phyloP scores from a whole-genome alignment of 768 basidiomycete genomes.

The Astraeus odoratus region DNA sequence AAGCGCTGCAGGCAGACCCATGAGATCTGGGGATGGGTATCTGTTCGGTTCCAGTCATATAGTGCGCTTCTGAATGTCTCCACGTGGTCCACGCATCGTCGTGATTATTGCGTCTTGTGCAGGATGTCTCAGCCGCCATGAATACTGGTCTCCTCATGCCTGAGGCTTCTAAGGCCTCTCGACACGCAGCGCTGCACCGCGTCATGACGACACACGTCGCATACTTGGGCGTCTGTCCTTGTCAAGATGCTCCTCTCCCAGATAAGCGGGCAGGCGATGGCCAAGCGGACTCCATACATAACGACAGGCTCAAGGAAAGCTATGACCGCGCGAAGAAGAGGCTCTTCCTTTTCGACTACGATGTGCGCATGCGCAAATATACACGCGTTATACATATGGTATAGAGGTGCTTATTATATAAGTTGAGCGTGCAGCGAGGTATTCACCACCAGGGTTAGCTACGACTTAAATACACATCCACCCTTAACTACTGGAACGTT shows the following conservation, averaged over 20 bases:
- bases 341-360: constrained; percentile 93
- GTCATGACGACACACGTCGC: constrained; percentile 88
- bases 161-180: constrained; percentile 58
- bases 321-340: constrained; percentile 75
- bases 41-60: neutral
- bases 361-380: constrained; percentile 55
- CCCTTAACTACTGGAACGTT: no score
- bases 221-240: constrained; percentile 88
- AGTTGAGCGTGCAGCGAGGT: no score
- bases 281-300: constrained; percentile 82
- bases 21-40: constrained; percentile 82
- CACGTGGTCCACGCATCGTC: neutral
- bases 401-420: no score
- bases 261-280: constrained; percentile 69
- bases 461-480: no score
- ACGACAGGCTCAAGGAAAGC: constrained; percentile 46
- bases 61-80: no score
- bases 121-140: constrained; percentile 88
- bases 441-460: no score
- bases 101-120: neutral
- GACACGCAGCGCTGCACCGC: constrained; percentile 74
- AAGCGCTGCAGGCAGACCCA: constrained; percentile 89
- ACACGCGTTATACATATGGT: no score
- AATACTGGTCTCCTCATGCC: constrained; percentile 83
- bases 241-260: constrained; percentile 83